phyloP scores from a whole-genome alignment of 352 stramenopile genomes.

The Pythium phragmiticola region DNA sequence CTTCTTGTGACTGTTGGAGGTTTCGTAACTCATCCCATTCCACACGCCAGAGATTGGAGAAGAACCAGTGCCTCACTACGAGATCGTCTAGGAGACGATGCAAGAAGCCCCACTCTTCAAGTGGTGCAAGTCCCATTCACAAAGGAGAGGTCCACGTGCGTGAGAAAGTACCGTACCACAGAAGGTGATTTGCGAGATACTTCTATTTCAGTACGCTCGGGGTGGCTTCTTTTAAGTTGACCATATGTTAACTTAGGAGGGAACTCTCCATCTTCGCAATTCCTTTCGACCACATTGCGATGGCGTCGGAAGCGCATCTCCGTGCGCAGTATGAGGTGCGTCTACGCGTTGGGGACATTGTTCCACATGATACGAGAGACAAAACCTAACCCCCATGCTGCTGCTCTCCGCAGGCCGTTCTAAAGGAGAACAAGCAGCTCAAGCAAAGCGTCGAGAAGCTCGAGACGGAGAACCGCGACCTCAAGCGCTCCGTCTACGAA shows the following conservation, averaged over 20 bases:
- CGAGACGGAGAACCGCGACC: slow-evolving; percentile 86
- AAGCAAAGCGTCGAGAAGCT: slow-evolving; percentile 81
- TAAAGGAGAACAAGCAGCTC: slow-evolving; percentile 87
- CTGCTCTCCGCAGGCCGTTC: slow-evolving; percentile 40
- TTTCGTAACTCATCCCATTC: too few relatives aligned
- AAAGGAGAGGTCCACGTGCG: too few relatives aligned
- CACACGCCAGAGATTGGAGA: too few relatives aligned
- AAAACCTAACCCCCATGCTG: slow-evolving; percentile 3
- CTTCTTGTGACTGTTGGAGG: too few relatives aligned
- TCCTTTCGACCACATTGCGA: slow-evolving; percentile 16
- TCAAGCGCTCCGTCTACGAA: slow-evolving; percentile 91
- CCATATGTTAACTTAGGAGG: slow-evolving; percentile 8
- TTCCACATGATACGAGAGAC: too few relatives aligned
- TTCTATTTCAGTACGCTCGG: too few relatives aligned
- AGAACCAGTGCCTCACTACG: too few relatives aligned
- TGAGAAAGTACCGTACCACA: too few relatives aligned
- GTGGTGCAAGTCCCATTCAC: too few relatives aligned
- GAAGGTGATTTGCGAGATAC: too few relatives aligned
- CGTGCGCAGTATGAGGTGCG: slow-evolving; percentile 82
- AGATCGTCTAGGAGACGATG: too few relatives aligned
- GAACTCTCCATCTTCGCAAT: background rate
- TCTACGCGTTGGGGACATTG: background rate
- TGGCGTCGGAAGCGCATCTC: slow-evolving; percentile 81
- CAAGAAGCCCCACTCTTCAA: too few relatives aligned
- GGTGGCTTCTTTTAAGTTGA: background rate